Evolutionary conservation across 495 filamentous ascomycete genomes (phyloP).

Genomic region (Oidiodendron maius): DNA sequence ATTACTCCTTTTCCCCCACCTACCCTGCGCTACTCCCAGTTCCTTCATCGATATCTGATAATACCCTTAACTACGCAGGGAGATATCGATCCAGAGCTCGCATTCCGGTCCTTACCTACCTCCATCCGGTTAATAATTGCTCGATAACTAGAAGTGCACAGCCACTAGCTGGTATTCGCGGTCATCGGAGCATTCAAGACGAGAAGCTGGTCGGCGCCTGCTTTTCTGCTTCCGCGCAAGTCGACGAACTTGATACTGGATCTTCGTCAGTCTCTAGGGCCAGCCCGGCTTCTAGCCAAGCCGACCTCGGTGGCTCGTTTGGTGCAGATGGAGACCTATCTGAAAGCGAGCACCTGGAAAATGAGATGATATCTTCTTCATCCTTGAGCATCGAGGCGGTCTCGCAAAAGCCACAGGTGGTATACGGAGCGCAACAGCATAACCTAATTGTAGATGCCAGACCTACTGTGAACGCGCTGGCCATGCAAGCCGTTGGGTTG

Average conservation of each 20-base stretch:
- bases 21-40: slow-evolving; percentile 84
- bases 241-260: slow-evolving; percentile 38
- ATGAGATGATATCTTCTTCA: slow-evolving; percentile 54
- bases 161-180: slow-evolving; percentile 76
- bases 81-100: slow-evolving; percentile 80
- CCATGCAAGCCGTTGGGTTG: slow-evolving; percentile 90
- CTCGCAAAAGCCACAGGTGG: slow-evolving; percentile 18
- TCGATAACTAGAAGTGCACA: slow-evolving; percentile 95
- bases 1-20: slow-evolving; percentile 89
- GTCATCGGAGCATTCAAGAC: slow-evolving; percentile 91
- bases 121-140: slow-evolving; percentile 95
- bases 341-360: slow-evolving; percentile 63
- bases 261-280: slow-evolving; percentile 34
- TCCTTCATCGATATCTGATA: slow-evolving; percentile 87
- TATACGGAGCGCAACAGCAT: slow-evolving; percentile 91
- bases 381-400: slow-evolving; percentile 37
- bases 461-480: slow-evolving; percentile 89
- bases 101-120: slow-evolving; percentile 84
- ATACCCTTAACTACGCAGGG: slow-evolving; percentile 89
- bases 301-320: slow-evolving; percentile 32
- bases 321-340: slow-evolving; percentile 36
- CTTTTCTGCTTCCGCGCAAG: slow-evolving; percentile 68
- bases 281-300: slow-evolving; percentile 56
- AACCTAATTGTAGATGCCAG: slow-evolving; percentile 97
- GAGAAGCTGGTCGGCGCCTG: slow-evolving; percentile 90